These are phyloP conservation scores for Erucastrum elatum DNA, from an alignment of 345 rosid species.

Conservation along the genomic window DNA sequence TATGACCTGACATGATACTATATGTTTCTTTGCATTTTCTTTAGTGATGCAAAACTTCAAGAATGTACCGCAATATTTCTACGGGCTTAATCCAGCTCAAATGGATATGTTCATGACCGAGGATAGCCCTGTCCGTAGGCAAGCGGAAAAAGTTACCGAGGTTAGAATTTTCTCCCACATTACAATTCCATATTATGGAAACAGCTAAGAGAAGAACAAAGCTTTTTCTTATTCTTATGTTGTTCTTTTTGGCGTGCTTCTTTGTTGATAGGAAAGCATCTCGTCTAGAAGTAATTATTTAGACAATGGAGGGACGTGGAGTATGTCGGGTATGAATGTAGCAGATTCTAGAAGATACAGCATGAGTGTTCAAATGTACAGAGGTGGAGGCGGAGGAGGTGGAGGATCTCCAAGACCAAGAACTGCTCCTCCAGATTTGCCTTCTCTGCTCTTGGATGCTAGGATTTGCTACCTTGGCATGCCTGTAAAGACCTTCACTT, in stretches of 20 bases:
- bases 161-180: slow-evolving; percentile 39
- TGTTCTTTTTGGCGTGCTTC: not conserved
- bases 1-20: too few relatives aligned
- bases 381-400: slow-evolving; percentile 72
- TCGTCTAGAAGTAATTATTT: slow-evolving; percentile 65
- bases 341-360: slow-evolving; percentile 55
- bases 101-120: slow-evolving; percentile 93
- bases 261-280: slow-evolving; percentile 62
- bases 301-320: slow-evolving; percentile 68
- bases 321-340: slow-evolving; percentile 46
- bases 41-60: too few relatives aligned
- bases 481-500: slow-evolving; percentile 66
- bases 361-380: slow-evolving; percentile 76
- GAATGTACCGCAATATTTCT: slow-evolving; percentile 42
- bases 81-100: slow-evolving; percentile 82
- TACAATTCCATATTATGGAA: not conserved
- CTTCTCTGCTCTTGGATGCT: slow-evolving; percentile 82
- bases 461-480: slow-evolving; percentile 80
- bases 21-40: too few relatives aligned
- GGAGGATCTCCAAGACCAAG: slow-evolving; percentile 43
- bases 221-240: not conserved
- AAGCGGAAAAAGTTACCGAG: slow-evolving; percentile 72
- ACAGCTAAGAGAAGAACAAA: not conserved
- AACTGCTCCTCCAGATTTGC: slow-evolving; percentile 89
- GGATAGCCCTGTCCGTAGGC: slow-evolving; percentile 66